These are phyloP conservation scores for Fusarium pseudograminearum DNA, from an alignment of 2,329 filamentous ascomycete species.

Conservation along the genomic window DNA sequence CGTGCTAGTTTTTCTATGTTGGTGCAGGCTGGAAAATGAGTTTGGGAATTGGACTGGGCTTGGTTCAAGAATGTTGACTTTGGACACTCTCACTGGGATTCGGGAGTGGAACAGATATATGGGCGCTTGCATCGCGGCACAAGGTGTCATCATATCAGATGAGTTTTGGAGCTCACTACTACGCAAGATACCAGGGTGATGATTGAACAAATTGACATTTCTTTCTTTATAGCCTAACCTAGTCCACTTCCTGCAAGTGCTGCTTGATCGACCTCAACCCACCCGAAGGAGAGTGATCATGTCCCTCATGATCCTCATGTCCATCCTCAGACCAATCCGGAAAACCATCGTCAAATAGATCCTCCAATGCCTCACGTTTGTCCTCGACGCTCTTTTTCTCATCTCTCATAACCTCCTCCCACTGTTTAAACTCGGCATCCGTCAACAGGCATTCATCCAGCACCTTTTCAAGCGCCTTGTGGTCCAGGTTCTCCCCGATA, in stretches of 20 bases:
- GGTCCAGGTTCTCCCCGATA: constrained; percentile 74
- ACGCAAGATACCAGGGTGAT: background rate
- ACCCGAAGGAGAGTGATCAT: constrained; percentile 33
- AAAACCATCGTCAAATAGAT: constrained; percentile 70
- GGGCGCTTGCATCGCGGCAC: fast-evolving
- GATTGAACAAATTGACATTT: background rate
- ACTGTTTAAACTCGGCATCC: constrained; percentile 67
- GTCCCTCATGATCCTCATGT: constrained; percentile 51
- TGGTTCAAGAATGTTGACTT: background rate
- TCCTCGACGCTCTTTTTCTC: constrained; percentile 51
- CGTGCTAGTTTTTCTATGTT: constrained; percentile 41
- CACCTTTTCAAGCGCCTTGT: constrained; percentile 60
- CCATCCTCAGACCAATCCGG: constrained; percentile 66
- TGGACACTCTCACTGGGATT: background rate
- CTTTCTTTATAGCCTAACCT: background rate
- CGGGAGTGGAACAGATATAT: background rate
- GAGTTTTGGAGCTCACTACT: background rate
- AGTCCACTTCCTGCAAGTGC: constrained; percentile 42
- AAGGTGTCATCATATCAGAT: background rate
- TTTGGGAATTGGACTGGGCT: background rate
- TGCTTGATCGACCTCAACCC: constrained; percentile 39
- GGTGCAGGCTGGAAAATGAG: background rate
- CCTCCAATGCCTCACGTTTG: constrained; percentile 60
- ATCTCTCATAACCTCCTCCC: constrained; percentile 65
- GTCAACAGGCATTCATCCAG: constrained; percentile 72